Conservation (phyloP, 73 alveolate species). For the Blepharisma japonicum region DNA sequence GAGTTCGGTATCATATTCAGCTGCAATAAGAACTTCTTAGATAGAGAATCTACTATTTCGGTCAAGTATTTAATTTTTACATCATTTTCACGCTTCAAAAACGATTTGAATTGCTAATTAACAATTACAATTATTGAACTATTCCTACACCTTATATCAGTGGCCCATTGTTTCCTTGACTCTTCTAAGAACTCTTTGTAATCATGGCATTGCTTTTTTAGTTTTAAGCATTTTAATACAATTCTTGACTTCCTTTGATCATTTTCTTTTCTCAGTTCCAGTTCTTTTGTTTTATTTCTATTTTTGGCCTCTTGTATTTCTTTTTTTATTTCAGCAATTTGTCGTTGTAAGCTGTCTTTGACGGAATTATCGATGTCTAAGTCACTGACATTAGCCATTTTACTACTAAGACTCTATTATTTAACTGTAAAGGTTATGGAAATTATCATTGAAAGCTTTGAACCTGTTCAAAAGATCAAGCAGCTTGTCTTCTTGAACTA, state of each 20-base stretch:
- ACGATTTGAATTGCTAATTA: no score
- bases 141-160: background rate
- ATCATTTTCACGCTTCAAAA: no score
- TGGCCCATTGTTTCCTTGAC: slow-evolving; percentile 1
- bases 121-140: no score
- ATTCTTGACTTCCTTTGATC: slow-evolving; percentile 22
- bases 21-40: no score
- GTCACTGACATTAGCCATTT: no score
- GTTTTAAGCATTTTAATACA: background rate
- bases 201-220: slow-evolving; percentile 15
- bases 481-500: slow-evolving; percentile 46
- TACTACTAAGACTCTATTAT: no score
- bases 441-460: slow-evolving; percentile 15
- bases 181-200: slow-evolving; percentile 3
- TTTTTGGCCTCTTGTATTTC: background rate
- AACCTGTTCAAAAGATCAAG: slow-evolving; percentile 47
- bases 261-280: background rate
- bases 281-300: background rate
- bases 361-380: background rate
- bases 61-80: no score
- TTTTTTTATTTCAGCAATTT: slow-evolving; percentile 4
- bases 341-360: slow-evolving; percentile 16
- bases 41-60: no score
- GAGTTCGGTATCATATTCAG: no score
- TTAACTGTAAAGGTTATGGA: background rate